Evolutionary conservation across 1,284 basidiomycete species (phyloP).

Genomic region (Sphagnurus paluster): DNA sequence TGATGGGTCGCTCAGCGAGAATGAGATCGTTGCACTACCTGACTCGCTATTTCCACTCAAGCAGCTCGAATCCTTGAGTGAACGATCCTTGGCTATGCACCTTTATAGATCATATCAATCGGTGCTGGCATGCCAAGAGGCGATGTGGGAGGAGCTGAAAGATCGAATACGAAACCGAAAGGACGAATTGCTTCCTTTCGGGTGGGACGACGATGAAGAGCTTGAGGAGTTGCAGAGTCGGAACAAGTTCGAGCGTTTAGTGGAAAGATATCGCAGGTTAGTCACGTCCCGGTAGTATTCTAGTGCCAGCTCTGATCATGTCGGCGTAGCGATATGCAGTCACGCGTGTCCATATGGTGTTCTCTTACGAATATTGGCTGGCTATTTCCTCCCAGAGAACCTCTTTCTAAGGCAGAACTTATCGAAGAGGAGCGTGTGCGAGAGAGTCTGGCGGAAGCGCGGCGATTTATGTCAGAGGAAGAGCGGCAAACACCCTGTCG

Average conservation of each 20-base stretch:
- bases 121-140: slow-evolving; percentile 71
- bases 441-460: slow-evolving; percentile 63
- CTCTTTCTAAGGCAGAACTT: slow-evolving; percentile 65
- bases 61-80: slow-evolving; percentile 47
- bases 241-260: slow-evolving; percentile 60
- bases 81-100: slow-evolving; percentile 70
- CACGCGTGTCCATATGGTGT: slow-evolving; percentile 67
- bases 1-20: slow-evolving; percentile 35
- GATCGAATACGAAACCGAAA: slow-evolving; percentile 56
- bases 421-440: slow-evolving; percentile 67
- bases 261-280: slow-evolving; percentile 63
- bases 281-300: no score
- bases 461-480: slow-evolving; percentile 49
- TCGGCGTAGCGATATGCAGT: slow-evolving; percentile 61
- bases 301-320: no score
- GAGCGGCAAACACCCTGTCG: slow-evolving; percentile 61
- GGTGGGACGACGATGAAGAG: slow-evolving; percentile 69
- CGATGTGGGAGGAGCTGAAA: slow-evolving; percentile 79
- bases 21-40: slow-evolving; percentile 36
- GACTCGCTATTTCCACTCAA: slow-evolving; percentile 45
- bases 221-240: slow-evolving; percentile 54
- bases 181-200: slow-evolving; percentile 51
- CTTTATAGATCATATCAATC: slow-evolving; percentile 62
- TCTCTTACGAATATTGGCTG: slow-evolving; percentile 62
- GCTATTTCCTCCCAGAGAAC: slow-evolving; percentile 58